phyloP scores from a whole-genome alignment of 176 grass and related monocot genomes.

The Ananas comosus region DNA sequence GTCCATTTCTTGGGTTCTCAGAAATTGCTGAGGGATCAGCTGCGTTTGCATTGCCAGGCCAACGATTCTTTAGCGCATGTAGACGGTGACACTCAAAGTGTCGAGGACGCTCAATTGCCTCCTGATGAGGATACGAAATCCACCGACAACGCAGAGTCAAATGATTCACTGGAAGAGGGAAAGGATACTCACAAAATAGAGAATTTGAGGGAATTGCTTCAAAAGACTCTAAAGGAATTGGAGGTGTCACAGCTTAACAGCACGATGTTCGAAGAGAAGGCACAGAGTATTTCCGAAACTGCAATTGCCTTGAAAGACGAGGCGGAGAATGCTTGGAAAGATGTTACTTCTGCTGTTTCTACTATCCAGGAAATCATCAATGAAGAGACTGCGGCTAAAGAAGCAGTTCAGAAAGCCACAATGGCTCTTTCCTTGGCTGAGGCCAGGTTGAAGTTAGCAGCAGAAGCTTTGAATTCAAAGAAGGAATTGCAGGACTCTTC shows the following conservation, averaged over 20 bases:
- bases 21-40: constrained; percentile 8
- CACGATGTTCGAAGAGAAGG: constrained; percentile 86
- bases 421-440: constrained; percentile 87
- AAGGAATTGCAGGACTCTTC: constrained; percentile 24
- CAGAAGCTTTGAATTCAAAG: constrained; percentile 38
- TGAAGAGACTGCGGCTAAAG: constrained; percentile 65
- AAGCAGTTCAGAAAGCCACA: constrained; percentile 52
- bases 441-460: constrained; percentile 61
- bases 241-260: constrained; percentile 67
- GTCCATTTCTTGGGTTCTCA: constrained; percentile 8
- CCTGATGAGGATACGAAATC: constrained; percentile 9
- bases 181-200: constrained; percentile 28
- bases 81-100: constrained; percentile 30
- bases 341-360: constrained; percentile 41
- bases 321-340: constrained; percentile 37
- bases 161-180: constrained; percentile 26
- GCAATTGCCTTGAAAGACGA: constrained; percentile 83
- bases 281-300: constrained; percentile 65
- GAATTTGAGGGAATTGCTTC: constrained; percentile 44
- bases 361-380: constrained; percentile 61
- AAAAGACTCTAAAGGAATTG: constrained; percentile 47
- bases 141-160: background rate
- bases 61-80: constrained; percentile 54
- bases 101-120: constrained; percentile 12
- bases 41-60: constrained; percentile 41